phyloP scores from a whole-genome alignment of 805 yeast genomes.

The Candida piceae region DNA sequence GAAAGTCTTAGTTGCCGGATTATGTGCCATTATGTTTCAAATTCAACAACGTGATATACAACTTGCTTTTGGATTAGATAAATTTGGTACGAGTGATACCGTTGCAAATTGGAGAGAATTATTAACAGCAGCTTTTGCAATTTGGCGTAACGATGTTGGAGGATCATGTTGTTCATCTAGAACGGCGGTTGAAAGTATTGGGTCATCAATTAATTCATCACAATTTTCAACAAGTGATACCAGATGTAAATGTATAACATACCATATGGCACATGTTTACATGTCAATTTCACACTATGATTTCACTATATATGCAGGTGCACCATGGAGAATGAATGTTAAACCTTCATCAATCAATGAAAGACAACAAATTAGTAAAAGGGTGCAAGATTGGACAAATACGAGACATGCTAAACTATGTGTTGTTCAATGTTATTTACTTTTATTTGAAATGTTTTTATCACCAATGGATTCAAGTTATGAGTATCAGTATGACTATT shows the following conservation, averaged over 20 bases:
- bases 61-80: constrained; percentile 42
- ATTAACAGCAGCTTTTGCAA: constrained; percentile 63
- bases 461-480: constrained; percentile 43
- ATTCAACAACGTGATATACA: constrained; percentile 71
- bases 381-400: constrained; percentile 50
- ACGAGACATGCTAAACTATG: constrained; percentile 45
- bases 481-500: constrained; percentile 40
- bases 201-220: constrained; percentile 23
- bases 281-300: constrained; percentile 74
- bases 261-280: constrained; percentile 68
- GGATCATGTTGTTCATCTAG: constrained; percentile 31
- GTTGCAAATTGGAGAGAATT: constrained; percentile 63
- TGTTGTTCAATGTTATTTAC: constrained; percentile 55
- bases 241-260: constrained; percentile 60
- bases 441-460: constrained; percentile 58
- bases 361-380: constrained; percentile 41
- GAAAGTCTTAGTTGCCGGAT: constrained; percentile 60
- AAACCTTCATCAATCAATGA: constrained; percentile 46
- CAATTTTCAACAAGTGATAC: constrained; percentile 35
- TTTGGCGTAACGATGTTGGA: constrained; percentile 53
- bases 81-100: constrained; percentile 24
- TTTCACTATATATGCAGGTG: constrained; percentile 74
- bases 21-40: constrained; percentile 61
- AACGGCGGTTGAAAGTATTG: constrained; percentile 28
- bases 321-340: constrained; percentile 75